Evolutionary conservation across 208 protist genomes (phyloP), one percentile per base, ranked within the genome.

Genomic region (Leishmania lainsoni): DNA sequence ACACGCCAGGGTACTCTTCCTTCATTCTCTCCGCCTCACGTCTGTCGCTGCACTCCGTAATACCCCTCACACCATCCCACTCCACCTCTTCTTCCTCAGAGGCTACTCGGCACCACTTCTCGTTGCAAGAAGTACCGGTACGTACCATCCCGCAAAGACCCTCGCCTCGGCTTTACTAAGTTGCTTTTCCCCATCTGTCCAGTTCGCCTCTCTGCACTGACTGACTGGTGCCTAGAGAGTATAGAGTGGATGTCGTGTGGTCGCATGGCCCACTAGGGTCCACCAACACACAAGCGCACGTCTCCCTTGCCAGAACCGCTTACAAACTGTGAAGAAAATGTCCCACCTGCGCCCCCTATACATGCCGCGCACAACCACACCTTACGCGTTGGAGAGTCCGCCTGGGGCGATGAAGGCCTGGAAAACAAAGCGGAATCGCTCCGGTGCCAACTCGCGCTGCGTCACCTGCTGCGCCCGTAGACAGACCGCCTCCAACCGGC

Each of bases 351-450:
- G 14, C 8, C 32, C 4, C 32, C 39, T 2, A 5, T 5, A 10
- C 6, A 20, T 48, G 22, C 10, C 16, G 3, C 20, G 9, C 17
- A 26, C 22, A 73, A 29, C 22, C 5, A 35, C n/a, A 63, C 56
- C n/a, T 90, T 58, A 82, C 5, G 85, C 61, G 73, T 78, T 83
- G 17, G 91, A 90, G 42, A 95, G 83, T 51, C 91, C 89, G 42
- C 93, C 89, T 10, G 94, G 93, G 0, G 94, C 85, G 71, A 95
- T 94, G 83, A 98, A 98, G 49, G 90, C 93, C 79, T 98, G 94
- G 73, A 98, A 95, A 10, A 98, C 93, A 88, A 98, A 96, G 45
- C 91, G 89, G 75, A 91, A 96, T 0, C 90, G 85, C 73, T 81
- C 74, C 32, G 86, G 79, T 20, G 90, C 87, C 17, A 96, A 75